Conservation (phyloP, 1,284 basidiomycete species). For the Retiboletus fuscus region DNA sequence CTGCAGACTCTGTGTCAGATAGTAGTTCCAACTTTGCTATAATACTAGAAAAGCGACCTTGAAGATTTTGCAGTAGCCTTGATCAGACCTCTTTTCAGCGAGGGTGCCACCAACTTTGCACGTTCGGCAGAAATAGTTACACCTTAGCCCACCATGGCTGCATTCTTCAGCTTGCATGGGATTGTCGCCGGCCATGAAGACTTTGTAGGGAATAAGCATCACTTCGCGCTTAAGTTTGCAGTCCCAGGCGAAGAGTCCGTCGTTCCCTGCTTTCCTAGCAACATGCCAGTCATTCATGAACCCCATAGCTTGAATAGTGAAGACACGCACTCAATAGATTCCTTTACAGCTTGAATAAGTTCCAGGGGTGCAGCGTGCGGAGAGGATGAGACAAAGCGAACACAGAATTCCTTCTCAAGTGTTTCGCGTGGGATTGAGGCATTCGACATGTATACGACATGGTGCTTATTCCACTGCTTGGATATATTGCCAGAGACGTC, state of each 20-base stretch:
- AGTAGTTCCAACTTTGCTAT: not conserved
- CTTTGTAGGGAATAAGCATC: too few relatives aligned
- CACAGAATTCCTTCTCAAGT: not conserved
- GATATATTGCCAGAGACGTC: not conserved
- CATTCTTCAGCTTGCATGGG: too few relatives aligned
- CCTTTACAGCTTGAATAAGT: not conserved
- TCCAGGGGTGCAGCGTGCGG: not conserved
- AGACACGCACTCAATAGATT: not conserved
- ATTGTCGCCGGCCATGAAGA: not conserved
- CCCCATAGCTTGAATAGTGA: not conserved
- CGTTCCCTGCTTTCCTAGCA: not conserved
- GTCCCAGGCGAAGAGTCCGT: too few relatives aligned
- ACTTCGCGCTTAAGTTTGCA: too few relatives aligned
- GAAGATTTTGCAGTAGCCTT: not conserved
- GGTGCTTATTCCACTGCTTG: slow-evolving; percentile 14
- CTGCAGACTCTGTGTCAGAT: slow-evolving; percentile 1
- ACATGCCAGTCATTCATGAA: not conserved
- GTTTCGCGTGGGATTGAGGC: not conserved
- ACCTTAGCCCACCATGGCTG: too few relatives aligned
- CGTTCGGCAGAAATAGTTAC: not conserved
- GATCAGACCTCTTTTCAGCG: not conserved
- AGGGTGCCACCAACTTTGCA: not conserved
- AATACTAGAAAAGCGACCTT: not conserved
- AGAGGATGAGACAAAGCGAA: not conserved
- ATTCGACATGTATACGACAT: slow-evolving; percentile 7